These are phyloP conservation scores for Trypanosomatidae sp. DNA, from an alignment of 208 protist species.

Conservation along the genomic window DNA sequence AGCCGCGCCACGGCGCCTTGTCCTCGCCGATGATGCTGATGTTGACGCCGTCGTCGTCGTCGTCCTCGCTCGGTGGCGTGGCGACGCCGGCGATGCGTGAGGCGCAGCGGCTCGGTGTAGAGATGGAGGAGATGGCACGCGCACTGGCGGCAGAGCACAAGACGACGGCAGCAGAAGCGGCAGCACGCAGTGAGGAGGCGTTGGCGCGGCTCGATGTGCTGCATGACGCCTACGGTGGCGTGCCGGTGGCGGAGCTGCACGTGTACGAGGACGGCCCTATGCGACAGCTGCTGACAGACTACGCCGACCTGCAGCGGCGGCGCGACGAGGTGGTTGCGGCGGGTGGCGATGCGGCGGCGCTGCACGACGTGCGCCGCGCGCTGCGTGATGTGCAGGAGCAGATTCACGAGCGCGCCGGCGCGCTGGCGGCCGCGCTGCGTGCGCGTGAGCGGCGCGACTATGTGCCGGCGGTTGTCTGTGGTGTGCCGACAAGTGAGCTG, in stretches of 20 bases:
- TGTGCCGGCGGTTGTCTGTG: too few species aligned
- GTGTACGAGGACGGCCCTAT: conserved; percentile 3
- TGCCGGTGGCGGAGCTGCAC: conserved; percentile 12
- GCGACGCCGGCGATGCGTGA: background rate
- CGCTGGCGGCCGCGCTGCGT: too few species aligned
- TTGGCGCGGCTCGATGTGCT: conserved; percentile 7
- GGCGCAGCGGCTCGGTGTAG: conserved; percentile 5
- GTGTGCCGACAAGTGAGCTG: conserved; percentile 41
- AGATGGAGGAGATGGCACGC: conserved; percentile 26
- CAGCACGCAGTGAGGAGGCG: conserved; percentile 13
- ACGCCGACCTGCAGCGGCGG: too few species aligned
- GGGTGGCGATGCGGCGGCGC: too few species aligned
- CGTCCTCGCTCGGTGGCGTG: too few species aligned
- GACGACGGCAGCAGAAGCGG: conserved; percentile 8
- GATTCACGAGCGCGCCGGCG: too few species aligned
- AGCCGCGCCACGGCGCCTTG: background rate
- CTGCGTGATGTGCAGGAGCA: too few species aligned
- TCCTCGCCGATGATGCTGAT: background rate
- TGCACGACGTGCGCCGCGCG: too few species aligned
- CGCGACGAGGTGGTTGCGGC: too few species aligned
- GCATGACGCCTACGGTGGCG: conserved; percentile 10
- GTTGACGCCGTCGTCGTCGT: too few species aligned
- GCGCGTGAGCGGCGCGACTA: too few species aligned
- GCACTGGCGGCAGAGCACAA: conserved; percentile 29
- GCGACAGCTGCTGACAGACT: background rate